Evolutionary conservation across 345 rosid genomes (phyloP).

Genomic region (Gossypium australe): DNA sequence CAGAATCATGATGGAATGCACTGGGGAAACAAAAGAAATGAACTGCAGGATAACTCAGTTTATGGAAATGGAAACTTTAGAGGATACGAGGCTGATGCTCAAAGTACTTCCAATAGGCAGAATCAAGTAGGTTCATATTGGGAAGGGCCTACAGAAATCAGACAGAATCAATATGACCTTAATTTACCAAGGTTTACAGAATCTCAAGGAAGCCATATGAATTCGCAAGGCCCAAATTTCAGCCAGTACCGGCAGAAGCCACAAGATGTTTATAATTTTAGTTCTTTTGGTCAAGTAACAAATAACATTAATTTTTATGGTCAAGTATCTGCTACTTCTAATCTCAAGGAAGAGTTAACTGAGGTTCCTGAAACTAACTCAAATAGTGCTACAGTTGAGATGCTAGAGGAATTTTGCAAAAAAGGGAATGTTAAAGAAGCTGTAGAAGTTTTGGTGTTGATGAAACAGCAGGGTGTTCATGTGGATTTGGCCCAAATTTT

Average conservation of each 20-base stretch:
- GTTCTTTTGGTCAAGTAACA: neutral
- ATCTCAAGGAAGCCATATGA: conserved; percentile 11
- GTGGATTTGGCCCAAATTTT: conserved; percentile 44
- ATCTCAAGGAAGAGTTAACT: neutral
- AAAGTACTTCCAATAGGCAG: conserved; percentile 1
- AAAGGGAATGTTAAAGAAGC: conserved; percentile 61
- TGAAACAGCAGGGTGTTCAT: conserved; percentile 9
- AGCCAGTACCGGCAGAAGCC: neutral
- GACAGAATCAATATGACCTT: conserved; percentile 1
- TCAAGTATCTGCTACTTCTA: conserved; percentile 3
- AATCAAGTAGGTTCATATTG: conserved; percentile 1
- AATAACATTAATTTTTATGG: neutral
- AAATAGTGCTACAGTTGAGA: conserved; percentile 25
- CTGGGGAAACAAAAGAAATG: conserved; percentile 16
- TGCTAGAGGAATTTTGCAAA: conserved; percentile 47
- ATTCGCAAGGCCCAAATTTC: no score
- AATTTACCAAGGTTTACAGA: conserved; percentile 16
- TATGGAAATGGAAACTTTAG: neutral
- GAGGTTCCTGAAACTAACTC: conserved; percentile 19
- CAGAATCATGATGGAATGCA: conserved; percentile 11
- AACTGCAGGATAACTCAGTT: conserved; percentile 1
- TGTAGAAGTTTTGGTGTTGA: conserved; percentile 32
- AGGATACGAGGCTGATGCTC: neutral
- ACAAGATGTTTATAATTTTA: neutral
- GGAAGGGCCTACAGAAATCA: neutral